Base-by-base conservation (phyloP, 2,329 filamentous ascomycete species). In the Penicillium sp. region DNA sequence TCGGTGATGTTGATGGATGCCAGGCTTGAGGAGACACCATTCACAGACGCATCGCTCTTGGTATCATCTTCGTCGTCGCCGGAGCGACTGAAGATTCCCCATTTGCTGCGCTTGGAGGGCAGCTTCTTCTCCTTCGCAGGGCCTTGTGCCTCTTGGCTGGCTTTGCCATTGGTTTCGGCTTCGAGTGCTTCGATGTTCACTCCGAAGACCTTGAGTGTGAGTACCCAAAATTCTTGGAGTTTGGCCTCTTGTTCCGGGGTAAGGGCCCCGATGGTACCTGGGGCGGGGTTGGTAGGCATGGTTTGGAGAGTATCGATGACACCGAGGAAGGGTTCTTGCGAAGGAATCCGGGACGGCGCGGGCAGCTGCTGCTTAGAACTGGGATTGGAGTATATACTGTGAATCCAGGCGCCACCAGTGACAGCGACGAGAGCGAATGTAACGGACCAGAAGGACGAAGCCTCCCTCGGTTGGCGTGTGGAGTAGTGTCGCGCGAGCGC, bases 181-280 rank as follows among this genome's bases (percentile, higher is more conserved):
- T 68, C 56, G 53, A 66, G 50, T 59, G 54, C 58, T 62, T 68
- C 49, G 31, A 68, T 28, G 28, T 66, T 66, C 26, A 91, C 80
- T 26, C 87, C 89, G 68, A 88, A 91, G 42, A 96, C 79, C 57
- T 88, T 86, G 60, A 95, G 81, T 36, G 90, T 81, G 49, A 85
- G 78, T 13, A 81, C 74, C 94, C 94, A 99, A 61, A 97, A 82
- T 71, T 95, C 88, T 65, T 87, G 88, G 53, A 99, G 78, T 76
- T 95, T 96, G 58, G 83, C 82, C 65, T 96, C 90, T 54, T 99
- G 86, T 57, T 96, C 92, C 3, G 85, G 73, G n/a, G 92, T 96
- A 53, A 99, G 80, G 62, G 89, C 96, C 53, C 90, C 91, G 49
- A 90, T 83, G 56, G 91, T 85, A 48, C 94, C 94, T 36, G 66